Evolutionary conservation across 2,329 filamentous ascomycete species (phyloP).

Genomic region (Metarhizium anisopliae): DNA sequence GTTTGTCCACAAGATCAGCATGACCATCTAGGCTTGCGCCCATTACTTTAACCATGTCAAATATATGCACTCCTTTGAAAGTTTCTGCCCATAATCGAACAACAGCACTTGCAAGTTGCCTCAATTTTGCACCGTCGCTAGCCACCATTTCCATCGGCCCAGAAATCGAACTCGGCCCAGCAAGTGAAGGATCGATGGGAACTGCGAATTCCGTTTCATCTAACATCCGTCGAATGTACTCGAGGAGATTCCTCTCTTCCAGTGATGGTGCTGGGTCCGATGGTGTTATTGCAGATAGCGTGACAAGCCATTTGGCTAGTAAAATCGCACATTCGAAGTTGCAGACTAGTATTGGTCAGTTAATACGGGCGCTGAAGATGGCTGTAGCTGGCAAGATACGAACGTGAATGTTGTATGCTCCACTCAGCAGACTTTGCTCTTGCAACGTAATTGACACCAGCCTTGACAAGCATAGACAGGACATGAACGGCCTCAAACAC

Average conservation of each 20-base stretch:
- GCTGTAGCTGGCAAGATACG: conserved; percentile 18
- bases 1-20: conserved; percentile 47
- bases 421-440: conserved; percentile 52
- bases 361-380: background rate
- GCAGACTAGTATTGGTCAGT: conserved; percentile 31
- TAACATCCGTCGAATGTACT: conserved; percentile 48
- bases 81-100: conserved; percentile 53
- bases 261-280: conserved; percentile 38
- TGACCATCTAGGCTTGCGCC: conserved; percentile 48
- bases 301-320: conserved; percentile 52
- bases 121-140: conserved; percentile 41
- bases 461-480: conserved; percentile 56
- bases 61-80: conserved; percentile 53
- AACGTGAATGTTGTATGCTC: conserved; percentile 54
- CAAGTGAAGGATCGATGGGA: conserved; percentile 47
- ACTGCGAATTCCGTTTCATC: conserved; percentile 56
- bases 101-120: conserved; percentile 48
- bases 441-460: conserved; percentile 53
- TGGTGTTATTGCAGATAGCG: conserved; percentile 41
- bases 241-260: conserved; percentile 46
- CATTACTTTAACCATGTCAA: conserved; percentile 51
- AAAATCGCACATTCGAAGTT: conserved; percentile 54
- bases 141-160: conserved; percentile 33
- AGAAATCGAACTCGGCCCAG: conserved; percentile 26
- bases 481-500: conserved; percentile 62